A percentile compares a stretch with the other conserved stretches of the same genome.
These are phyloP conservation scores for Verticillium nubilum DNA, from an alignment of 2,329 filamentous ascomycete species.

Conservation along the genomic window DNA sequence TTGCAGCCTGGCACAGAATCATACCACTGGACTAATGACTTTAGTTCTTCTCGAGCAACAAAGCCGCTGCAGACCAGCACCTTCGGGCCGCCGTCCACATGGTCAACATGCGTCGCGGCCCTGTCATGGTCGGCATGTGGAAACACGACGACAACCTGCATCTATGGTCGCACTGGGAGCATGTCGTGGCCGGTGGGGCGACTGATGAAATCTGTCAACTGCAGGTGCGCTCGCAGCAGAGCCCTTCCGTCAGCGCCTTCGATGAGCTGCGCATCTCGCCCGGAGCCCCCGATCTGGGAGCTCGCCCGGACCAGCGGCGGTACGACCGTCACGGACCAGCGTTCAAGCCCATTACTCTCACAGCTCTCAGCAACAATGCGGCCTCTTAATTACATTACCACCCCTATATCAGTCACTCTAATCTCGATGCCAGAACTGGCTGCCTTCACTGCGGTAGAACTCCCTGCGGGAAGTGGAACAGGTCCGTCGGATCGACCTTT, in stretches of 20 bases:
- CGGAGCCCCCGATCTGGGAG: background rate
- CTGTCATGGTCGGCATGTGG: background rate
- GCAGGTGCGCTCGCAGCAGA: background rate
- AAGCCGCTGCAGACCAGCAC: constrained; percentile 1
- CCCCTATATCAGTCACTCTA: no score
- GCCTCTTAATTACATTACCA: background rate
- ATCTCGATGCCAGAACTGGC: no score
- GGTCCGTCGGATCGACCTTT: constrained; percentile 29
- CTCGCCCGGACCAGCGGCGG: background rate
- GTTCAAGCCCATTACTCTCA: background rate
- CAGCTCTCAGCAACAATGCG: background rate
- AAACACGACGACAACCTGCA: constrained; percentile 1
- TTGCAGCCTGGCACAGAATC: no score
- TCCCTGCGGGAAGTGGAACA: constrained; percentile 35
- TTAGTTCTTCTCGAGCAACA: background rate
- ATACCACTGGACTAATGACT: background rate
- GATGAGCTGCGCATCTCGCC: background rate
- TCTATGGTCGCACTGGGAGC: constrained; percentile 2
- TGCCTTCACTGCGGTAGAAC: constrained; percentile 2
- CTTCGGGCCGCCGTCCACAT: background rate
- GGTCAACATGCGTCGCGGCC: background rate
- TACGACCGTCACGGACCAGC: background rate
- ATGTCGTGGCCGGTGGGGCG: background rate
- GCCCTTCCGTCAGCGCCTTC: background rate
- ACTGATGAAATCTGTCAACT: background rate